phyloP scores from a whole-genome alignment of 2,329 filamentous ascomycete genomes.

The Ustulina deusta region DNA sequence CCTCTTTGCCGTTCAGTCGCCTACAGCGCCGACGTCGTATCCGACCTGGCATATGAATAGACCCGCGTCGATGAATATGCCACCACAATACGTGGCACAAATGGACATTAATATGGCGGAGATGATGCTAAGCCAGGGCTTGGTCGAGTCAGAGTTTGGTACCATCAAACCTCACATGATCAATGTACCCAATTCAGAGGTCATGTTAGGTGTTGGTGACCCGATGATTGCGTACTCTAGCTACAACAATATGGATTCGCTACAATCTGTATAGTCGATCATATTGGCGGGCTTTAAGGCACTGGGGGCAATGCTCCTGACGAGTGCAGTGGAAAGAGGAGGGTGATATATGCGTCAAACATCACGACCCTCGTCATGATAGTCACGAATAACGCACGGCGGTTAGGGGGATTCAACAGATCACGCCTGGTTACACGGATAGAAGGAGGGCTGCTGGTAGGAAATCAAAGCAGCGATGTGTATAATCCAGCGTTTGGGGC shows the following conservation, averaged over 20 bases:
- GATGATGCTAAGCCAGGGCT: conserved; percentile 62
- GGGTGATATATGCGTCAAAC: conserved; percentile 8
- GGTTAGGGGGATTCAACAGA: conserved; percentile 27
- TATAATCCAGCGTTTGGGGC: conserved; percentile 26
- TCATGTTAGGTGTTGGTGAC: conserved; percentile 69
- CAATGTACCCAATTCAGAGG: conserved; percentile 64
- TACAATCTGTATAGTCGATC: conserved; percentile 43
- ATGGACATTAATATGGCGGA: conserved; percentile 57
- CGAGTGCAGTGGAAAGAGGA: neutral
- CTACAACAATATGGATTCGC: conserved; percentile 60
- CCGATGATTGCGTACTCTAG: conserved; percentile 68
- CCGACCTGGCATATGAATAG: conserved; percentile 53
- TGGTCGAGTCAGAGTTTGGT: conserved; percentile 65
- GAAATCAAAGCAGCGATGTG: conserved; percentile 27
- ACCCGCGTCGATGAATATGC: conserved; percentile 52
- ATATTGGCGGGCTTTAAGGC: neutral
- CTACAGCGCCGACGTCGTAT: conserved; percentile 48
- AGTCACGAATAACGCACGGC: conserved; percentile 33
- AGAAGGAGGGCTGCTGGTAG: conserved; percentile 23
- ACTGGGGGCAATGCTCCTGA: neutral
- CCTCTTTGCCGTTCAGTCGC: conserved; percentile 49
- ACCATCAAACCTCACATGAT: conserved; percentile 68
- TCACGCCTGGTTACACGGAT: conserved; percentile 22
- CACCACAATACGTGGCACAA: conserved; percentile 59
- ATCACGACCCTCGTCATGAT: conserved; percentile 19